Evolutionary conservation across 805 yeast species (phyloP).

Genomic region (Suhomyces tanzawaensis): DNA sequence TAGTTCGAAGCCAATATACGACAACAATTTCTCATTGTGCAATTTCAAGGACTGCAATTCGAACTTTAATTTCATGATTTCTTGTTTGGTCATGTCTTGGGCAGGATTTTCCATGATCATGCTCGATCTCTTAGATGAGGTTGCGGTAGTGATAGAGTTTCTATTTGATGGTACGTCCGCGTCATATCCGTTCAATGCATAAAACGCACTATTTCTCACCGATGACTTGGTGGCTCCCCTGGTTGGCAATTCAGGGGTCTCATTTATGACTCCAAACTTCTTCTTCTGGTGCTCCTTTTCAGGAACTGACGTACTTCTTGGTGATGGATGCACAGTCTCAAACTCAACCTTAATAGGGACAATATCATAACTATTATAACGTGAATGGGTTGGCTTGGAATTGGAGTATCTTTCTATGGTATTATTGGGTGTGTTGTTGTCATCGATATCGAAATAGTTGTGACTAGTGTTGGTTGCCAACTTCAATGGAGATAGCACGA

Average conservation of each 20-base stretch:
- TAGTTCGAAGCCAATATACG: constrained; percentile 56
- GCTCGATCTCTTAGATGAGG: constrained; percentile 35
- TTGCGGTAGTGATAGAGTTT: constrained; percentile 15
- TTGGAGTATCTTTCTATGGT: constrained; percentile 25
- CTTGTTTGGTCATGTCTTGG: constrained; percentile 40
- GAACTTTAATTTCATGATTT: constrained; percentile 49
- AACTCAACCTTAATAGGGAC: constrained; percentile 44
- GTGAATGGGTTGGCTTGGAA: constrained; percentile 32
- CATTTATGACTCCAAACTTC: constrained; percentile 14
- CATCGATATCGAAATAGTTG: constrained; percentile 11
- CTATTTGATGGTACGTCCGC: constrained; percentile 8
- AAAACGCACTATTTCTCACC: constrained; percentile 25
- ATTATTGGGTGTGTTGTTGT: constrained; percentile 4
- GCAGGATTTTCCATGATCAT: constrained; percentile 20
- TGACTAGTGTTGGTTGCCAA: constrained; percentile 24
- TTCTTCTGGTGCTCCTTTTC: constrained; percentile 16
- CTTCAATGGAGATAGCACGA: constrained; percentile 43
- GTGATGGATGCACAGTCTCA: constrained; percentile 21
- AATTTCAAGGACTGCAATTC: constrained; percentile 52
- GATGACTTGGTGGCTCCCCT: constrained; percentile 8
- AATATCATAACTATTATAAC: constrained; percentile 43
- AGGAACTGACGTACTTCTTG: constrained; percentile 29
- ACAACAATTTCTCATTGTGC: constrained; percentile 55
- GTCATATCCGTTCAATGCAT: constrained; percentile 28
- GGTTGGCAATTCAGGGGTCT: constrained; percentile 12